A percentile compares a stretch with the other conserved stretches of the same genome.
These are phyloP conservation scores for Alternaria burnsii DNA, from an alignment of 2,329 filamentous ascomycete genomes.

Conservation along the genomic window DNA sequence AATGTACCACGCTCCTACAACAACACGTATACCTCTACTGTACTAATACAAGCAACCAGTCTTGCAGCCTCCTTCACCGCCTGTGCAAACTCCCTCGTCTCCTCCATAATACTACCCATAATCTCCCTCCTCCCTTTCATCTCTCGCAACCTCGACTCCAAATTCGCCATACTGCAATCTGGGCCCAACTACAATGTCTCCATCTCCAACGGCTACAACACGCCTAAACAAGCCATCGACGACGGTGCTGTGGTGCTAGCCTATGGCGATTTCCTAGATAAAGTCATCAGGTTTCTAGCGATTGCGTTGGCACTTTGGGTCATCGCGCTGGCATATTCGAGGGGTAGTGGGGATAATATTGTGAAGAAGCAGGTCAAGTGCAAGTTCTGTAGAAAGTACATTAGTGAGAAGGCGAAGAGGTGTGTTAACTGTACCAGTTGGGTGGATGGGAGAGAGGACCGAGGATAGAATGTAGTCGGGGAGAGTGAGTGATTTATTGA, in stretches of 20 bases:
- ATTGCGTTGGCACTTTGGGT: slow-evolving; percentile 72
- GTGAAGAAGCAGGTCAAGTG: slow-evolving; percentile 76
- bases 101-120: slow-evolving; percentile 73
- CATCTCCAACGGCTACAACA: slow-evolving; percentile 70
- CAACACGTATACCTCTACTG: background rate
- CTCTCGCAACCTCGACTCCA: slow-evolving; percentile 75
- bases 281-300: slow-evolving; percentile 70
- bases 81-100: slow-evolving; percentile 75
- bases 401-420: slow-evolving; percentile 68
- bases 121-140: slow-evolving; percentile 74
- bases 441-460: slow-evolving; percentile 64
- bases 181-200: slow-evolving; percentile 60
- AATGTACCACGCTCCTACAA: slow-evolving; percentile 61
- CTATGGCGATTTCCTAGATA: slow-evolving; percentile 74
- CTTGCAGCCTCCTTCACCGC: slow-evolving; percentile 75
- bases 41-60: slow-evolving; percentile 50
- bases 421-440: slow-evolving; percentile 67
- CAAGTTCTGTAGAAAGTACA: slow-evolving; percentile 70
- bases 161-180: slow-evolving; percentile 71
- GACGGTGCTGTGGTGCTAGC: slow-evolving; percentile 78
- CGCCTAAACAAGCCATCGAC: slow-evolving; percentile 71
- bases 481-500: background rate
- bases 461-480: background rate
- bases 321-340: slow-evolving; percentile 70
- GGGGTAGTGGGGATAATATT: slow-evolving; percentile 69